Base-by-base conservation (phyloP, 441 rosid genomes). In the Gossypium schwendimanii region DNA sequence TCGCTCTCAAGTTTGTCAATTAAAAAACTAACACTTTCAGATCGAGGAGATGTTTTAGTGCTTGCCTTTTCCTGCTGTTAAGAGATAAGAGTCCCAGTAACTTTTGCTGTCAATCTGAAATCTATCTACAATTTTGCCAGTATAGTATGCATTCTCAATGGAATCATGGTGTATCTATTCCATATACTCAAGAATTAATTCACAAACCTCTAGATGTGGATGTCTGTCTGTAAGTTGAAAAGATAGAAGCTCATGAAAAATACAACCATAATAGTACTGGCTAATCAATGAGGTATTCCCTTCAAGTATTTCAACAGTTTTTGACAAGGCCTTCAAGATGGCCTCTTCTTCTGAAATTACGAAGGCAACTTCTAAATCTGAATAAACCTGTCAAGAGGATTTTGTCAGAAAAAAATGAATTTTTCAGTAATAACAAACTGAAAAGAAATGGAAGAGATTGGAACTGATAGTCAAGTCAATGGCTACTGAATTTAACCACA, bases 331-430 rank as follows among this genome's bases (percentile, higher is more conserved):
- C 85, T 88, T 87, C 69, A 88, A 84, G 66, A 94, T 74, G 70
- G 81, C 82, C 76, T 87, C 87, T 71, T 92, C 97, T 84, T 94
- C 98, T 67, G 98, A 85, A 77, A 94, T 88, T 71, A 94, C 88
- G 83, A 92, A 94, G 80, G 97, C 97, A 61, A 94, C 98, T 86
- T 94, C 98, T 79, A 94, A 80, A 85, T 94, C 98, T 65, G 96
- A 88, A 87, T 94, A 94, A 77, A 94, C 98, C 98, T 94, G 93
- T 75, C 79, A 71, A 77, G 45, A 24, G 59, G 58, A 70, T 77
- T 53, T 23, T 66, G 10, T 52, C 28, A 50, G 74, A 61, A 83
- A 61, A 14, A 76, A 58, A 49, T 59, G 63, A 61, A 31, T 53
- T 33, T 50, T 11, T 69, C 47, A 69, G 69, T 21, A 72, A 65